These are phyloP conservation scores for Mangifera indica DNA, from an alignment of 345 rosid species.

Conservation along the genomic window DNA sequence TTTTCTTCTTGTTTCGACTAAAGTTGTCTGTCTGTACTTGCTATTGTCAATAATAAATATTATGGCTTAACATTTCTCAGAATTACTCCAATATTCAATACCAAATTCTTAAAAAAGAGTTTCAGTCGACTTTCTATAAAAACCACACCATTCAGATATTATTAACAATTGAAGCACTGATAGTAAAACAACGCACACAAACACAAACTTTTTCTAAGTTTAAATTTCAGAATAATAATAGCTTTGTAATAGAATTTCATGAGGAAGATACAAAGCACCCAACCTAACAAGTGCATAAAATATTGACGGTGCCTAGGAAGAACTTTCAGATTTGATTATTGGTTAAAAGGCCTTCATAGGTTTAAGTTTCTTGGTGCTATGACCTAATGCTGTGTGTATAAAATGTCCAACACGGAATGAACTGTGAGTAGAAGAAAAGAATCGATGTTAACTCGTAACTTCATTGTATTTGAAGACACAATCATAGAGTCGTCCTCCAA, in stretches of 20 bases:
- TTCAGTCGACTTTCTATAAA: not conserved
- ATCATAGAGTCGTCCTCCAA: slow-evolving; percentile 95
- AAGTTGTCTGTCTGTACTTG: not conserved
- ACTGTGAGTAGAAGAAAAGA: slow-evolving; percentile 9
- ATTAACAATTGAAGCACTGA: not conserved
- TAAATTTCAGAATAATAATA: not conserved
- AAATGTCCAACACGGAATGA: not conserved
- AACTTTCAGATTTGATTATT: slow-evolving; percentile 14
- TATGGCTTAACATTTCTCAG: not conserved
- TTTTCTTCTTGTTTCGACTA: not conserved
- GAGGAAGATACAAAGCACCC: slow-evolving; percentile 8
- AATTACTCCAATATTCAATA: not conserved
- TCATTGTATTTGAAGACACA: slow-evolving; percentile 93
- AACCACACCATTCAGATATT: not conserved
- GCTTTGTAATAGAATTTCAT: not conserved
- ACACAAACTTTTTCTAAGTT: too few species aligned
- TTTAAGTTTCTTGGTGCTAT: slow-evolving; percentile 1
- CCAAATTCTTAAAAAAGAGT: not conserved
- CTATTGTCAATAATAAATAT: not conserved
- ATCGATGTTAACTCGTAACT: slow-evolving; percentile 32
- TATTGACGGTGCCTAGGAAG: not conserved
- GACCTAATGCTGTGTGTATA: slow-evolving; percentile 14
- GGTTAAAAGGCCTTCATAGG: not conserved
- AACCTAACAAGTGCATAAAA: not conserved
- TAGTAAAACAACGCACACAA: not conserved